Evolutionary conservation across 106 monocot species (phyloP).

Genomic region (Posidonia australis): DNA sequence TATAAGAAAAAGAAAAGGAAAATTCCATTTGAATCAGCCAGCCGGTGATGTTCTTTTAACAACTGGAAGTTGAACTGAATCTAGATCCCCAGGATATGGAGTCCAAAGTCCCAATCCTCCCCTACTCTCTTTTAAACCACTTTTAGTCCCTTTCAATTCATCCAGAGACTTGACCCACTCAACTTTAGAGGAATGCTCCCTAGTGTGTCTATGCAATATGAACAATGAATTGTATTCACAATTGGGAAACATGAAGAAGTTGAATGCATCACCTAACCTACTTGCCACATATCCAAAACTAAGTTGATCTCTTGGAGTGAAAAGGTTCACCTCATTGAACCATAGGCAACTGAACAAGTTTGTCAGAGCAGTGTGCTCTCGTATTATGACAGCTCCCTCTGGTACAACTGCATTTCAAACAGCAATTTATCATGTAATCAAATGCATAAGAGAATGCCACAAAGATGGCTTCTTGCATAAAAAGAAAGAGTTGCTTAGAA

Average conservation of each 20-base stretch:
- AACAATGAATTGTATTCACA: conserved; percentile 96
- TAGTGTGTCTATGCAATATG: conserved; percentile 62
- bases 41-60: conserved; percentile 62
- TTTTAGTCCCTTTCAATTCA: conserved; percentile 47
- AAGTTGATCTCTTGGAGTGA: conserved; percentile 91
- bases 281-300: conserved; percentile 84
- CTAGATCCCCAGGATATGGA: conserved; percentile 72
- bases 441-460: no score
- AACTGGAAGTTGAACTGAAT: conserved; percentile 52
- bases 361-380: conserved; percentile 78
- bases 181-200: conserved; percentile 82
- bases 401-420: conserved; percentile 71
- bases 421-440: not conserved
- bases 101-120: conserved; percentile 87
- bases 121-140: conserved; percentile 55
- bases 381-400: conserved; percentile 83
- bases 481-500: no score
- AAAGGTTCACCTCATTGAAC: conserved; percentile 98
- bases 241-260: conserved; percentile 92
- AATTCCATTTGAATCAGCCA: conserved; percentile 23
- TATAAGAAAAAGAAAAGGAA: no score
- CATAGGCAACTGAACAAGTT: conserved; percentile 95
- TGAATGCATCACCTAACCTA: conserved; percentile 57
- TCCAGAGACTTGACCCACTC: conserved; percentile 88
- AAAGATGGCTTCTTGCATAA: no score